Percentiles rank a stretch among this genome's conserved stretches.
These are phyloP conservation scores for Hevea brasiliensis DNA, from an alignment of 345 rosid species.

Conservation along the genomic window DNA sequence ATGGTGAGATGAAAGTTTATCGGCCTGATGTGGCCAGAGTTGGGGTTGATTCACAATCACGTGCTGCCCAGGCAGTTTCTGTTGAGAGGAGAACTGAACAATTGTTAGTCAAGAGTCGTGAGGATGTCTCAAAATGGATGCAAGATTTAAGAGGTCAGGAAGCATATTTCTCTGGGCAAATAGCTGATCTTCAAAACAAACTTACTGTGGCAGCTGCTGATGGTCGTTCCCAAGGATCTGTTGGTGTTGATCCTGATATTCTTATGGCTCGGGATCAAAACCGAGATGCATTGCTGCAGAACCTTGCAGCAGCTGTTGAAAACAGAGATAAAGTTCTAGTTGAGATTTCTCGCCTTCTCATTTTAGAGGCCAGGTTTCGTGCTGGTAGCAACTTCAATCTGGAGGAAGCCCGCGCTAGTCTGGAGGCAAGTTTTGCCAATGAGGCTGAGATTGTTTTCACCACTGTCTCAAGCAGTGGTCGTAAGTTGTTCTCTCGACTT, in stretches of 20 bases:
- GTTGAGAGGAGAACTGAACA: conserved; percentile 98
- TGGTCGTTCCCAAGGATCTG: conserved; percentile 91
- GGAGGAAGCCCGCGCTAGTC: conserved; percentile 96
- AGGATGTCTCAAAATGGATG: conserved; percentile 85
- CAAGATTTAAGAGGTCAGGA: conserved; percentile 75
- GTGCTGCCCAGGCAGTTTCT: conserved; percentile 98
- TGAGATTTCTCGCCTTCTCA: conserved; percentile 96
- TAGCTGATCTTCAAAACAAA: conserved; percentile 71
- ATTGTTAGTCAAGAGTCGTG: conserved; percentile 75
- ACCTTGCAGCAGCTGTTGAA: conserved; percentile 93
- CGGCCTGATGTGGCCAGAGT: conserved; percentile 98
- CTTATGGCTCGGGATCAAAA: conserved; percentile 88
- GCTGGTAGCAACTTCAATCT: conserved; percentile 74
- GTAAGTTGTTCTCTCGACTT: conserved; percentile 91
- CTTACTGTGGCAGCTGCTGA: conserved; percentile 74
- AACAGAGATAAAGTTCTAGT: conserved; percentile 90
- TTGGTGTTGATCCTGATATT: conserved; percentile 95
- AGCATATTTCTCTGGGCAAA: conserved; percentile 74
- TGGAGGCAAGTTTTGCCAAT: conserved; percentile 97
- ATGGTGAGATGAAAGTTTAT: conserved; percentile 98
- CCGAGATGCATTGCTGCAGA: conserved; percentile 81
- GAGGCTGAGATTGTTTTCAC: conserved; percentile 99
- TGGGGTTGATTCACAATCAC: conserved; percentile 96
- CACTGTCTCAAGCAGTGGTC: conserved; percentile 98
- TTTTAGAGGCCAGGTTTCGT: conserved; percentile 78